Percentiles rank a stretch among this genome's conserved stretches.
phyloP scores from a whole-genome alignment of 108 stramenopile genomes.

The Nitzschia putrida region DNA sequence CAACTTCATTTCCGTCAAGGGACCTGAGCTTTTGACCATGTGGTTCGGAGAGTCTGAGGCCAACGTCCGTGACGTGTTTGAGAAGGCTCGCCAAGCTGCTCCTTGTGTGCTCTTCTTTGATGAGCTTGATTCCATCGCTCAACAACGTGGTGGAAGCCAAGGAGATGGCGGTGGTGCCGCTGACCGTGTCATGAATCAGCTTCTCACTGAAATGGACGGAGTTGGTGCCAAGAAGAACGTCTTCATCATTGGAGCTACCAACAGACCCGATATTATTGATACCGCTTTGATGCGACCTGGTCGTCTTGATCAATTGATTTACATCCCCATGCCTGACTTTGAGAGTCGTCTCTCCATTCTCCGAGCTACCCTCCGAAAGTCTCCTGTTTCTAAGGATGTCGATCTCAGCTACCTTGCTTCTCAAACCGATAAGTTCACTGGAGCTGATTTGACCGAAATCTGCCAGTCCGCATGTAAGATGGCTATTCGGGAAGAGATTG shows the following conservation, averaged over 20 bases:
- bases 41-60: conserved; percentile 99
- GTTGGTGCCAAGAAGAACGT: conserved; percentile 99
- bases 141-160: conserved; percentile 89
- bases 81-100: conserved; percentile 98
- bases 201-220: conserved; percentile 99
- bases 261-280: conserved; percentile 99
- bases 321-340: conserved; percentile 99
- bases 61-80: conserved; percentile 99
- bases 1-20: conserved; percentile 98
- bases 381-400: conserved; percentile 96
- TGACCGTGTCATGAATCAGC: conserved; percentile 99
- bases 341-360: conserved; percentile 95
- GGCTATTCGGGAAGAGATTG: conserved; percentile 98
- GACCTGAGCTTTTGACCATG: conserved; percentile 99
- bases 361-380: conserved; percentile 96
- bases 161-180: conserved; percentile 99
- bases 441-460: conserved; percentile 99
- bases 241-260: conserved; percentile 99
- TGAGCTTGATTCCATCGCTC: conserved; percentile 99
- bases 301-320: conserved; percentile 99
- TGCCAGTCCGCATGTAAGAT: conserved; percentile 99
- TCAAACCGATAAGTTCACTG: conserved; percentile 99
- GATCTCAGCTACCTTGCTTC: conserved; percentile 95
- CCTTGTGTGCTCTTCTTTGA: conserved; percentile 99
- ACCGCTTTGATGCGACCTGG: conserved; percentile 99